phyloP scores from a whole-genome alignment of 106 monocot genomes.

The Dactylorhiza incarnata region DNA sequence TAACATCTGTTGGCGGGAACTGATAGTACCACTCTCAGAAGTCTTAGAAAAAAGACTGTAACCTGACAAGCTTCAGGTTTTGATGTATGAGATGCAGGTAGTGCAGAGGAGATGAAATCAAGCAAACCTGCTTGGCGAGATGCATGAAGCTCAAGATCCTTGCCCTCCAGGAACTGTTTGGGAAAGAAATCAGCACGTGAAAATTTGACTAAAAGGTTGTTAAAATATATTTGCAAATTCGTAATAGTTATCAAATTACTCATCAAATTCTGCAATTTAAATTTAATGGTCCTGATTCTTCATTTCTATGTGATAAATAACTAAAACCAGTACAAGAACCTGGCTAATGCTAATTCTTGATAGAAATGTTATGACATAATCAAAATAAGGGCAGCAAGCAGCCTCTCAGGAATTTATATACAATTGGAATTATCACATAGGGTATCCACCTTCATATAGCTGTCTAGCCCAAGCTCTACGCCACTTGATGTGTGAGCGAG shows the following conservation, averaged over 20 bases:
- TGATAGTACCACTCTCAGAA: slow-evolving; percentile 63
- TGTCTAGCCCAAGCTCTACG: too few relatives aligned
- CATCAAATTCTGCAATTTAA: neutral
- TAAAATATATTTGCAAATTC: neutral
- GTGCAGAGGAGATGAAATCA: slow-evolving; percentile 86
- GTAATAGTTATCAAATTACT: neutral
- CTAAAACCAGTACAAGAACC: neutral
- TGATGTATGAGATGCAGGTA: slow-evolving; percentile 88
- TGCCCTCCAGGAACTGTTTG: slow-evolving; percentile 83
- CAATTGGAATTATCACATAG: neutral
- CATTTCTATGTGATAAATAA: neutral
- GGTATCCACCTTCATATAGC: neutral
- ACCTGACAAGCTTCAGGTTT: slow-evolving; percentile 89
- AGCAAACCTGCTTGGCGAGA: slow-evolving; percentile 84
- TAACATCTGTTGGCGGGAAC: slow-evolving; percentile 69
- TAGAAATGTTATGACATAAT: neutral
- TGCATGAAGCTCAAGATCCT: slow-evolving; percentile 84
- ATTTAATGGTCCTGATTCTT: neutral
- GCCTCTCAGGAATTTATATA: neutral
- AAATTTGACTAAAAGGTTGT: neutral
- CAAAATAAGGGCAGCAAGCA: neutral
- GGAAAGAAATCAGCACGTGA: slow-evolving; percentile 1
- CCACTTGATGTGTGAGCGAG: too few relatives aligned
- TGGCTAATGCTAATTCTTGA: neutral
- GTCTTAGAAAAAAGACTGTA: slow-evolving; percentile 63